Evolutionary conservation across 78 protist species (phyloP).

Genomic region (Acrasis kona): DNA sequence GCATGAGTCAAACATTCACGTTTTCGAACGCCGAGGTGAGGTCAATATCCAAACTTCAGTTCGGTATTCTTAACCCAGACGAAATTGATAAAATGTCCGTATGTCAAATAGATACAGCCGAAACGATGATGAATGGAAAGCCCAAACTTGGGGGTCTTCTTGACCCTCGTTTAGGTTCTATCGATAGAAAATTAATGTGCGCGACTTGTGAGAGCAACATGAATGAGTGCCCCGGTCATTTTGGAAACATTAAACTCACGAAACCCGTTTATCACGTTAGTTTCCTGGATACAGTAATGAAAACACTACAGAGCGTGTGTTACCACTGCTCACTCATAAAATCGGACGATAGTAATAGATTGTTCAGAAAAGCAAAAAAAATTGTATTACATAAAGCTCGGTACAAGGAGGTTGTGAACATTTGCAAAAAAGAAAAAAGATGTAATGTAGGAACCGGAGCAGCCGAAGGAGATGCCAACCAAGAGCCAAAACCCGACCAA

Average conservation of each 20-base stretch:
- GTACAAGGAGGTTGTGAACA: constrained; percentile 10
- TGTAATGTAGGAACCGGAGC: background rate
- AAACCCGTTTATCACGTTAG: constrained; percentile 88
- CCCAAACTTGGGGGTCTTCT: constrained; percentile 79
- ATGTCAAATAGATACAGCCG: constrained; percentile 18
- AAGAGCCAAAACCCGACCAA: background rate
- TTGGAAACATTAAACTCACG: constrained; percentile 89
- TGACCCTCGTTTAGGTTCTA: constrained; percentile 91
- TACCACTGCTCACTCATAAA: constrained; percentile 26
- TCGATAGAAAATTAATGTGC: constrained; percentile 63
- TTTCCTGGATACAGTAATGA: constrained; percentile 45
- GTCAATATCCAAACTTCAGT: constrained; percentile 54
- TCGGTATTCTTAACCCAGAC: constrained; percentile 76
- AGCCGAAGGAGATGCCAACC: background rate
- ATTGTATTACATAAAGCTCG: background rate
- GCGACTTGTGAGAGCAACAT: constrained; percentile 62
- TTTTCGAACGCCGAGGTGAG: constrained; percentile 13
- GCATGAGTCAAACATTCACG: background rate
- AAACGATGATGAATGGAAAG: constrained; percentile 50
- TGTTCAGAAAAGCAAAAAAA: background rate
- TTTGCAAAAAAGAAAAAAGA: background rate
- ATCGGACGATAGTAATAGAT: background rate
- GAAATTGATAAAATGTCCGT: constrained; percentile 44
- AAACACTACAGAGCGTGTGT: constrained; percentile 86
- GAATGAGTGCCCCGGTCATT: constrained; percentile 96